Conservation (phyloP, 305 asterid species). For the Rubia occidens region DNA sequence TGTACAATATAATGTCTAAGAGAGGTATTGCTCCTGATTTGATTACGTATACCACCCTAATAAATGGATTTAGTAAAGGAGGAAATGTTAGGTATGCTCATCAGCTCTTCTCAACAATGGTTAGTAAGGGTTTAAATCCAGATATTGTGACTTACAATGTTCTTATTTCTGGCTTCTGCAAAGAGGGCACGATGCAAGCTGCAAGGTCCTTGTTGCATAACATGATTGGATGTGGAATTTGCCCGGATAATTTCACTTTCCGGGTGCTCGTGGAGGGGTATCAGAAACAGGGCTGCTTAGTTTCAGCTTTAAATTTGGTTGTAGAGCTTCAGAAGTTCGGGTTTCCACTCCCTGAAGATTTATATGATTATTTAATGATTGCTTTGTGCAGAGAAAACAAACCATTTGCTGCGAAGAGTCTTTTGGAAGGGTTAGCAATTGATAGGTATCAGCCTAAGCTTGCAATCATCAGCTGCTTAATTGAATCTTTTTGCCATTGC, state of each 20-base stretch:
- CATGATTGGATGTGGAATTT: conserved; percentile 52
- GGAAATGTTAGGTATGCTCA: conserved; percentile 60
- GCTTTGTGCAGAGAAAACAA: conserved; percentile 58
- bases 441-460: conserved; percentile 34
- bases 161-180: conserved; percentile 66
- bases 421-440: conserved; percentile 41
- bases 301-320: conserved; percentile 64
- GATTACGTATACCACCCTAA: conserved; percentile 62
- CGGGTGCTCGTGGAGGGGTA: conserved; percentile 61
- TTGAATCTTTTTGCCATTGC: conserved; percentile 52
- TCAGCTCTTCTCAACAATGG: conserved; percentile 50
- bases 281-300: conserved; percentile 42
- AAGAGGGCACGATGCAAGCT: conserved; percentile 70
- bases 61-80: conserved; percentile 58
- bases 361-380: conserved; percentile 45
- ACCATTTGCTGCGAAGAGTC: conserved; percentile 77
- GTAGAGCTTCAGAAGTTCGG: conserved; percentile 53
- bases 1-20: conserved; percentile 55
- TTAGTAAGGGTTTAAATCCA: conserved; percentile 52
- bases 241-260: conserved; percentile 63
- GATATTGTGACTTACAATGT: conserved; percentile 57
- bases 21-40: conserved; percentile 63
- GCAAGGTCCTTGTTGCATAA: conserved; percentile 55
- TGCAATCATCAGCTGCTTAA: conserved; percentile 41
- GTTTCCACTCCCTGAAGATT: conserved; percentile 39